A percentile compares a stretch with the other conserved stretches of the same genome.
Evolutionary conservation across 257 asterid species (phyloP).

Genomic region (Solanum virginianum): DNA sequence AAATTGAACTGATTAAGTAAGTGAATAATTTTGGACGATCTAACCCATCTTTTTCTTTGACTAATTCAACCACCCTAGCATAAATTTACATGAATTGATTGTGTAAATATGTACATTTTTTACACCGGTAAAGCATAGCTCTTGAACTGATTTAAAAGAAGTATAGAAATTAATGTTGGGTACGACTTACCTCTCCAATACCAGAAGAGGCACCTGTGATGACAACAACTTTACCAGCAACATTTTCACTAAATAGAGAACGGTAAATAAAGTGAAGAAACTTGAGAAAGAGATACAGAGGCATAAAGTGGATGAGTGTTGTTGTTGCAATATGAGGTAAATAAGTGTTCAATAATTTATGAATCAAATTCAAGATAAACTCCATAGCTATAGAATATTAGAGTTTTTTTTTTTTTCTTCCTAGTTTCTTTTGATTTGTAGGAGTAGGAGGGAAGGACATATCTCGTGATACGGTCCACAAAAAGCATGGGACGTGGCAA

Average conservation of each 20-base stretch:
- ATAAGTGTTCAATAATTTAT: constrained; percentile 18
- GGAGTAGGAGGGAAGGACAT: neutral
- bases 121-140: neutral
- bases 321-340: constrained; percentile 19
- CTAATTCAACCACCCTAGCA: neutral
- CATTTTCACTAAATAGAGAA: constrained; percentile 19
- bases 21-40: neutral
- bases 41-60: neutral
- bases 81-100: neutral
- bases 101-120: neutral
- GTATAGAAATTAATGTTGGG: neutral
- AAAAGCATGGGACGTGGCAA: neutral
- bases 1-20: neutral
- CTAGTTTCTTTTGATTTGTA: neutral
- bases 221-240: constrained; percentile 40
- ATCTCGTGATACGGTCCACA: neutral
- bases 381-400: neutral
- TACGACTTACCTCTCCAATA: constrained; percentile 39
- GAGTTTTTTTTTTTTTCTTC: too few species aligned
- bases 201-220: constrained; percentile 67
- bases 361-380: constrained; percentile 26
- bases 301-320: constrained; percentile 16
- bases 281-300: constrained; percentile 26
- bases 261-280: neutral
- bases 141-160: neutral